Base-by-base conservation (phyloP, 2,329 filamentous ascomycete species). In the Coccinonectria pachysandricola region DNA sequence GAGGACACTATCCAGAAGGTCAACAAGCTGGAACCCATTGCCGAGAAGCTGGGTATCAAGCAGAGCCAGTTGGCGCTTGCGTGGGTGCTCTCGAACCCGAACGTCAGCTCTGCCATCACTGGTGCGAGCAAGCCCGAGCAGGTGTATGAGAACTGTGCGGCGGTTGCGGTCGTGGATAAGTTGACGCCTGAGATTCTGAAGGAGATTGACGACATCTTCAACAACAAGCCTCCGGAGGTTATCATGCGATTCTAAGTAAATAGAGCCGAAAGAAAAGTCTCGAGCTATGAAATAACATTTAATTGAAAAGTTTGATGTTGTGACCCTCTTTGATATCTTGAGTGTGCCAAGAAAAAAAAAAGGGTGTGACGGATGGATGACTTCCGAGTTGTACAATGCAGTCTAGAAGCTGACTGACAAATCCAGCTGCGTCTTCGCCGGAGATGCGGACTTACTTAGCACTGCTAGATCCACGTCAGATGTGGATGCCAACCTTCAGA, bases 71-170 rank as follows among this genome's bases (percentile, higher is more conserved):
- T 78, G 21, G 71, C 73, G 0, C 57, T 77, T 27, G 71, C 70
- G 2, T 79, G 74, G 73, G 68, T 73, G 9, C 55, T 78, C 24
- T 68, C 63, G 46, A 78, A 78, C 46, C 62, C 64, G 37, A 67
- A 72, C 31, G 66, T 77, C 24, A 74, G 68, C 48, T 68, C 64
- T 10, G 72, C 70, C 17, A 76, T 77, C 37, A 70, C 68, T 1
- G 71, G 71, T 5, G 71, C 73, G 5, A 73, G 66, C 50, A 63
- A 56, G 28, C 56, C 63, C 3, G 61, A 65, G 46, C 73, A 78
- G 58, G 59, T 78, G 22, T 68, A 67, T 29, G 71, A 77, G 51
- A 75, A 73, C 42, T 53, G 71, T 24, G 55, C 57, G 44, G 69
- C 74, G 3, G 37, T 77, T 8, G 55, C 50, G 8, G 54, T 62